Conservation (phyloP, 768 basidiomycete genomes). For the Cystobasidiopsis lactophilus region DNA sequence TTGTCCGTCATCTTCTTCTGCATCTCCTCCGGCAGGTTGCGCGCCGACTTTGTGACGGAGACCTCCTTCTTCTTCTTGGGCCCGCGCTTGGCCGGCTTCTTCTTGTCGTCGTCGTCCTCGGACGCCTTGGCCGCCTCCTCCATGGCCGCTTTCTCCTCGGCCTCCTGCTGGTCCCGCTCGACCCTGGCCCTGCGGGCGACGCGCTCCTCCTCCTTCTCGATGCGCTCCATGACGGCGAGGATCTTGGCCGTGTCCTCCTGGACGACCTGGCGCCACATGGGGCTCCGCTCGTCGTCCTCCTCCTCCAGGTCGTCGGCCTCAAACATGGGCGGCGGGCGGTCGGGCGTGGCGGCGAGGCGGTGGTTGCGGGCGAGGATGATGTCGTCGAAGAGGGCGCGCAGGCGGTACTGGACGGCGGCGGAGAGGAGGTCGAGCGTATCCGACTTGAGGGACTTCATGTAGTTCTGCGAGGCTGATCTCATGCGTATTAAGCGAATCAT, state of each 20-base stretch:
- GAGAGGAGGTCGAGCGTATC: constrained; percentile 9
- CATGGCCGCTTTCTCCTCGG: constrained; percentile 2
- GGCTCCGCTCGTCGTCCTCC: neutral
- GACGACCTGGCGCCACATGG: constrained; percentile 9
- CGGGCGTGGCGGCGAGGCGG: constrained; percentile 2
- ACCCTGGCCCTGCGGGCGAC: constrained; percentile 6
- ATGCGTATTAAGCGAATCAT: neutral
- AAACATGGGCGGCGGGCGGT: constrained; percentile 8
- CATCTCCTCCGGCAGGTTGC: constrained; percentile 80
- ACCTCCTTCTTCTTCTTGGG: constrained; percentile 55
- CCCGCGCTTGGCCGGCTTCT: constrained; percentile 26
- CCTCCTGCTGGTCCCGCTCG: constrained; percentile 4
- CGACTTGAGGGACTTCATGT: constrained; percentile 7
- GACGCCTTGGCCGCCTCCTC: constrained; percentile 1
- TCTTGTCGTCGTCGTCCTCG: neutral
- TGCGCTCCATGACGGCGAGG: constrained; percentile 2
- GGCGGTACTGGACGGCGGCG: constrained; percentile 8
- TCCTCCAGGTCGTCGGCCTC: neutral
- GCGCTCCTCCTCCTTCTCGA: constrained; percentile 11
- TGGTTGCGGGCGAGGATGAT: constrained; percentile 9
- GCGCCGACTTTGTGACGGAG: constrained; percentile 62
- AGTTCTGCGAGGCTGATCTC: constrained; percentile 2
- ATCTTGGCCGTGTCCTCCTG: constrained; percentile 10
- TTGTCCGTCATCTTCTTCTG: constrained; percentile 79
- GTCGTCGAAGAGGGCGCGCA: constrained; percentile 6